These are phyloP conservation scores for Thermomucor indicae-seudaticae DNA, from an alignment of 371 early-diverging fungal species.

Conservation along the genomic window DNA sequence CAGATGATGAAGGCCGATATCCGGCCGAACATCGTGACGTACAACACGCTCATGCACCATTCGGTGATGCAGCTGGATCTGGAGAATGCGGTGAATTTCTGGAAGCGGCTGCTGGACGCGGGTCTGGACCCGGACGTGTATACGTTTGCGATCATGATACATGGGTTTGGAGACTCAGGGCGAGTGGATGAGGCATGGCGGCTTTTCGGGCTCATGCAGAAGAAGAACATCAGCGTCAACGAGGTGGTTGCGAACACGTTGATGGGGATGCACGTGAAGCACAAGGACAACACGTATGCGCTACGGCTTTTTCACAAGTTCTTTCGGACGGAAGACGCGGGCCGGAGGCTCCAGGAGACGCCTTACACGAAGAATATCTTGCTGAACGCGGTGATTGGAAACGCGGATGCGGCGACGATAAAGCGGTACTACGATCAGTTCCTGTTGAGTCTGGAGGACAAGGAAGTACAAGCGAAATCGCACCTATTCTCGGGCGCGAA, in stretches of 20 bases:
- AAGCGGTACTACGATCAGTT: constrained; percentile 28
- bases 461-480: not conserved
- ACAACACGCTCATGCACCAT: constrained; percentile 45
- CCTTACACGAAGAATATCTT: constrained; percentile 34
- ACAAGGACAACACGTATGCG: constrained; percentile 35
- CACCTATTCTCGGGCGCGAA: constrained; percentile 20
- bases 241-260: constrained; percentile 32
- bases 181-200: constrained; percentile 45
- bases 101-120: constrained; percentile 30
- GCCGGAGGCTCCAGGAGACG: constrained; percentile 6
- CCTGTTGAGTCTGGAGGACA: constrained; percentile 4
- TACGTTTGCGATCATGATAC: constrained; percentile 43
- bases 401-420: constrained; percentile 18
- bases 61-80: constrained; percentile 33
- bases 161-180: constrained; percentile 30
- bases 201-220: constrained; percentile 28
- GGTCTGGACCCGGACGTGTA: constrained; percentile 40
- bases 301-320: constrained; percentile 31
- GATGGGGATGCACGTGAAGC: constrained; percentile 46
- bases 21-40: constrained; percentile 37
- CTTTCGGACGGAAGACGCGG: constrained; percentile 6
- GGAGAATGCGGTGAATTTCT: constrained; percentile 36
- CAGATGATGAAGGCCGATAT: constrained; percentile 29
- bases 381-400: constrained; percentile 32
- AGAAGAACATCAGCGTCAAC: constrained; percentile 21